phyloP scores from a whole-genome alignment of 2,329 filamentous ascomycete species.

The Sphaerulina musiva region DNA sequence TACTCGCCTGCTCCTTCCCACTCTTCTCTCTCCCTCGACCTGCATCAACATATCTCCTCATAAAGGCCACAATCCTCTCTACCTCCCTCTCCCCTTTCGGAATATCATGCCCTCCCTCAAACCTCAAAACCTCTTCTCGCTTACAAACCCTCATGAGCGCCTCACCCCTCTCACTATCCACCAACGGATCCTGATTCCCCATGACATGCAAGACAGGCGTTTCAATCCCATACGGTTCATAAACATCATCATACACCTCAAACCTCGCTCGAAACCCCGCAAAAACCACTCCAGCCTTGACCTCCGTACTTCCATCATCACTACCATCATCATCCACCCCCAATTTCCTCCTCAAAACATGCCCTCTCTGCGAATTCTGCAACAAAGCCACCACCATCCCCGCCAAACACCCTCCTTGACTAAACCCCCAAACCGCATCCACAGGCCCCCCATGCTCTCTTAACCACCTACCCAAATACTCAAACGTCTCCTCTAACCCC shows the following conservation, averaged over 20 bases:
- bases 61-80: constrained; percentile 14
- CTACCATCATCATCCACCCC: background rate
- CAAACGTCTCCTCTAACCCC: constrained; percentile 18
- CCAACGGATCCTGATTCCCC: constrained; percentile 18
- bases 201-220: constrained; percentile 21
- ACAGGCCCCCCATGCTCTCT: constrained; percentile 12
- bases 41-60: constrained; percentile 7
- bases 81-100: constrained; percentile 19
- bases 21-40: background rate
- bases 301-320: background rate
- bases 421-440: constrained; percentile 20
- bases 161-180: constrained; percentile 20
- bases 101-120: constrained; percentile 21
- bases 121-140: constrained; percentile 11
- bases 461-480: constrained; percentile 14
- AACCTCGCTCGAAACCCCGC: constrained; percentile 21
- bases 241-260: constrained; percentile 18
- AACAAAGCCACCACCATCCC: constrained; percentile 20
- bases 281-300: constrained; percentile 18
- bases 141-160: constrained; percentile 17
- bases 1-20: background rate
- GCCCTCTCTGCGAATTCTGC: constrained; percentile 5
- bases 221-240: constrained; percentile 17
- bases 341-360: constrained; percentile 14
- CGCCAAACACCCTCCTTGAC: constrained; percentile 20